Evolutionary conservation across 768 basidiomycete genomes (phyloP), one percentile per base, ranked within the genome.

Genomic region (Saitozyma podzolica): DNA sequence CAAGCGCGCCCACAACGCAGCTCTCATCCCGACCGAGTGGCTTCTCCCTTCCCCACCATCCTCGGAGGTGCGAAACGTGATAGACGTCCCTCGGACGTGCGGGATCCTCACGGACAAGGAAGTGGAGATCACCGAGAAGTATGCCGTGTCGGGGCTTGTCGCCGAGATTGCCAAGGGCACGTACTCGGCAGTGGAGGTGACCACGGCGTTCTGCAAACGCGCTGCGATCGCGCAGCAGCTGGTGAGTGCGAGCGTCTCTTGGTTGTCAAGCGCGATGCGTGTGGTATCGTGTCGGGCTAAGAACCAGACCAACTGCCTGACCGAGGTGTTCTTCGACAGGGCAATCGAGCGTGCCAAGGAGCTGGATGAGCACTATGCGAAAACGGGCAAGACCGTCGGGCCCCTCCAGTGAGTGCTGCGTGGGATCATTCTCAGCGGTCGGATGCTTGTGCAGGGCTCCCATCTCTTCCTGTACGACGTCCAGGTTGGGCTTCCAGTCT

Each of bases 171-270:
- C 54, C 9, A 52, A 29, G 10, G 58, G 64, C 40, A 56, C 20
- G 40, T 63, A 51, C 39, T 54, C 60, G 8, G 51, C 85, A 4
- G 81, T 81, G 13, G 67, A 75, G n/a, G 66, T 68, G 16, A 61
- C 29, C 29, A 29, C 29, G 29, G 66, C 66, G 0, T 91, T 87
- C 78, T 86, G 84, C 67, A 91, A 91, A 77, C 82, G 89, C 49
- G 91, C 91, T 0, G 84, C 89, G 50, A 77, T 92, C 50, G 90
- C 90, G 4, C 90, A 92, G 51, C 89, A 91, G 68, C 74, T 91
- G 14, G 89, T 89, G 58, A 71, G 84, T 74, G 29, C 29, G 29
- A 5, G 29, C n/a, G 54, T 42, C 45, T 49, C 16, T 14, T 58
- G 11, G 43, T 1, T 16, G 20, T 11, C 11, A 19, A 6, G 14